Conservation (phyloP, 768 basidiomycete genomes). For the Tricholoma hemisulphureum region DNA sequence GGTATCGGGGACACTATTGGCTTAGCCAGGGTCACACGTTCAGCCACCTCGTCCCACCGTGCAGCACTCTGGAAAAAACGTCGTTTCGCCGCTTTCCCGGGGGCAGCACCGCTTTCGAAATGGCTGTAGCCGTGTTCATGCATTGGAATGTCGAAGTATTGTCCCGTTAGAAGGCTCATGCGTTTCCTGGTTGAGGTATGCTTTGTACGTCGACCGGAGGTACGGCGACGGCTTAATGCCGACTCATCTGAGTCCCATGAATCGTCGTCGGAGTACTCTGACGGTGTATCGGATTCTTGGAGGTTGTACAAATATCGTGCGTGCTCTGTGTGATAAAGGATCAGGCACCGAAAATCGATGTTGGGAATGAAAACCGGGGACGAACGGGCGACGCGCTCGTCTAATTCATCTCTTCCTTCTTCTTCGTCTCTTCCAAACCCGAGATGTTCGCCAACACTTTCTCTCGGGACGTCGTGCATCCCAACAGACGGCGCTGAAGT, state of each 20-base stretch:
- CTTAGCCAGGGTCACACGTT: conserved; percentile 20
- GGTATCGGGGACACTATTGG: conserved; percentile 16
- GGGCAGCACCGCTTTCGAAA: conserved; percentile 34
- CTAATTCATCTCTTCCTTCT: conserved; percentile 57
- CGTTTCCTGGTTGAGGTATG: conserved; percentile 41
- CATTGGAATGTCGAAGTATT: conserved; percentile 50
- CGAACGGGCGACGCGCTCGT: conserved; percentile 72
- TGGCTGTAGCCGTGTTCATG: conserved; percentile 45
- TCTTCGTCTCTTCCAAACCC: conserved; percentile 52
- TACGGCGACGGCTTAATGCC: conserved; percentile 23
- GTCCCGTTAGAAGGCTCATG: conserved; percentile 68
- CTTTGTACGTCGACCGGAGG: conserved; percentile 20
- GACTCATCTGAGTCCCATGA: conserved; percentile 52
- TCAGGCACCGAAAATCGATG: not conserved
- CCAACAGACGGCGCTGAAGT: conserved; percentile 78
- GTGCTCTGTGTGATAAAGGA: conserved; percentile 47
- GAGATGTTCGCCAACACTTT: conserved; percentile 63
- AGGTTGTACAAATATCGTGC: conserved; percentile 62
- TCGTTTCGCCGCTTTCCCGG: conserved; percentile 37
- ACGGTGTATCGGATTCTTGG: conserved; percentile 47
- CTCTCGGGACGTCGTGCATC: conserved; percentile 78
- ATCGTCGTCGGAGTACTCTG: conserved; percentile 49
- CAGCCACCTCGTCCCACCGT: conserved; percentile 34
- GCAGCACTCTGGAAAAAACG: conserved; percentile 57
- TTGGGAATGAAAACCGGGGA: conserved; percentile 9